Base-by-base conservation (phyloP, 2,329 filamentous ascomycete genomes). In the Ophiostoma novo-ulmi region DNA sequence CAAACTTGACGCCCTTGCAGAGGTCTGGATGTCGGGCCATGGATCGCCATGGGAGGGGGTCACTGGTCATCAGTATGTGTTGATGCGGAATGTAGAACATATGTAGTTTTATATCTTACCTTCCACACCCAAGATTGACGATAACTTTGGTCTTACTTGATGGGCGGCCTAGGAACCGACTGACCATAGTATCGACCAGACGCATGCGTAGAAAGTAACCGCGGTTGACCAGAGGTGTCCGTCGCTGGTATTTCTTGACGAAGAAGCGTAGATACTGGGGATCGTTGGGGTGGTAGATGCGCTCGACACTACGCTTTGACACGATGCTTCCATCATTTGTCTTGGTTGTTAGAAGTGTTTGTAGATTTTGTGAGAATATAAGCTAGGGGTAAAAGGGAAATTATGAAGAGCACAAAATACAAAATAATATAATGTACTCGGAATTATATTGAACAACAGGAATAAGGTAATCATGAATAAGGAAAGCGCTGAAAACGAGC, bases 261-360 rank as follows among this genome's bases (percentile, higher is more conserved):
- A 97, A 97, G 77, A 92, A 90, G 66, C 91, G 89, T 75, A 95
- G 94, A 81, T 92, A 97, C 78, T 96, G 91, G 38, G 91, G 87
- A 76, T 96, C 88, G 73, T 87, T 76, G 20, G 90, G 85, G 77
- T 91, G 90, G 79, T 97, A 97, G 17, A 97, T 82, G 75, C 89
- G 89, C 77, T 97, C 93, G n/a, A 97, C 94, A 76, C 93, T 95
- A 75, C 93, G 85, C 78, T 97, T 97, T 17, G 93, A 97, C 20
- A 94, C 90, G 75, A 97, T 97, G 77, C 92, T 96, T 80, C 91
- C 94, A 78, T 89, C 94, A 78, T 97, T 97, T 71, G 93, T 97
- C 87, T 91, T 20, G 11, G 41, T 31, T 48, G n/a, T 67, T 48
- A 67, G 38, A n/a, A 8, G 26, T 63, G 58, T 20, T 11, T 58